These are phyloP conservation scores for Xylaria sp. DNA, from an alignment of 2,329 filamentous ascomycete species.

Conservation along the genomic window DNA sequence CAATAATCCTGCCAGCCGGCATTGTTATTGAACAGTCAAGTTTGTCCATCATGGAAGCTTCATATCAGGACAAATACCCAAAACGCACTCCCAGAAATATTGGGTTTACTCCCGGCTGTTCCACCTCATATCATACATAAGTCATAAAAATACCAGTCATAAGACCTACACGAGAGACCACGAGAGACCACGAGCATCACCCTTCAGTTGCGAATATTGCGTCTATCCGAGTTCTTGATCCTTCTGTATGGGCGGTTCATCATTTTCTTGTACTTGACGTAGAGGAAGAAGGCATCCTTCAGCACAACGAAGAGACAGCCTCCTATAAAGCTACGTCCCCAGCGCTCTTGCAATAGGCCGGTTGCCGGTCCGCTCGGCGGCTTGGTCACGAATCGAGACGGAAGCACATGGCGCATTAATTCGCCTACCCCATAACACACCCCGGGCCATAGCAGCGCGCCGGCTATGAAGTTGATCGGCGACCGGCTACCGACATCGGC, in stretches of 20 bases:
- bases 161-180: not conserved
- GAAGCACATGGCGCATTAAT: constrained; percentile 74
- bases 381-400: constrained; percentile 71
- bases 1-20: not conserved
- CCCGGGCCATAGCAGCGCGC: constrained; percentile 78
- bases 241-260: constrained; percentile 65
- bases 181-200: not conserved
- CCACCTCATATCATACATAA: constrained; percentile 28
- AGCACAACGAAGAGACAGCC: constrained; percentile 89
- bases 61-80: not conserved
- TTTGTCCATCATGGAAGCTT: constrained; percentile 2
- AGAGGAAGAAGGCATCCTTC: constrained; percentile 73
- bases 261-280: constrained; percentile 71
- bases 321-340: constrained; percentile 89
- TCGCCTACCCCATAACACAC: constrained; percentile 84
- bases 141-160: constrained; percentile 13
- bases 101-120: constrained; percentile 11
- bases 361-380: constrained; percentile 52
- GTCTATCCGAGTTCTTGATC: constrained; percentile 59
- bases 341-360: constrained; percentile 81
- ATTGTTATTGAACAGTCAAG: not conserved
- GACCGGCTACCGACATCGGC: constrained; percentile 32
- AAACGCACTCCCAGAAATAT: not conserved
- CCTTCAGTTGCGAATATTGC: constrained; percentile 38
- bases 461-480: constrained; percentile 60